A percentile compares a stretch with the other conserved stretches of the same genome.
Conservation (phyloP, 2,329 filamentous ascomycete genomes). For the Atkinsonella hypoxylon region DNA sequence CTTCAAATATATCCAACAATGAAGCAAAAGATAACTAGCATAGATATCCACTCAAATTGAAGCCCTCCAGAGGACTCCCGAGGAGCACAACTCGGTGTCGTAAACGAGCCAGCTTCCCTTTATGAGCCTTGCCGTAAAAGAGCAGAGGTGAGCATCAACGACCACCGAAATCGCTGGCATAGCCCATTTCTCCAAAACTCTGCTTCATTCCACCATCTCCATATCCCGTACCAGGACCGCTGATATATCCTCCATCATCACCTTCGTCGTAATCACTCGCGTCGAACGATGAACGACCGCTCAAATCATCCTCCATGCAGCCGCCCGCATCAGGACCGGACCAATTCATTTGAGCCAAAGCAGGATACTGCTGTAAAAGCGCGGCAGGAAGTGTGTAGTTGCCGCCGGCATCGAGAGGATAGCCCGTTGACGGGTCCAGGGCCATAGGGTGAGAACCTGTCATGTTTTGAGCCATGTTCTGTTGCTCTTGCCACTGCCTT, state of each 20-base stretch:
- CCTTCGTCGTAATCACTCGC: conserved; percentile 66
- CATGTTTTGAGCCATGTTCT: conserved; percentile 51
- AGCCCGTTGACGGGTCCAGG: conserved; percentile 48
- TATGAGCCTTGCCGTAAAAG: background rate
- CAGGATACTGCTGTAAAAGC: conserved; percentile 82
- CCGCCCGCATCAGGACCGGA: conserved; percentile 50
- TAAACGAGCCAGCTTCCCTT: background rate
- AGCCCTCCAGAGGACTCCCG: background rate
- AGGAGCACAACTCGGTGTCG: background rate
- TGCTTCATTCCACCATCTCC: conserved; percentile 44
- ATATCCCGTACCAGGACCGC: conserved; percentile 47
- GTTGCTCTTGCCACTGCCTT: conserved; percentile 61
- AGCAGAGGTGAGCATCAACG: conserved; percentile 15
- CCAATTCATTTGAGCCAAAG: conserved; percentile 86
- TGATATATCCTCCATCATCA: conserved; percentile 58
- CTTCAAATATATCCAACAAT: background rate
- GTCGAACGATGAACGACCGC: conserved; percentile 71
- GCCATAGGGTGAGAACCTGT: conserved; percentile 41
- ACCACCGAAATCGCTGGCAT: conserved; percentile 40
- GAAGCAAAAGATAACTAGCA: background rate
- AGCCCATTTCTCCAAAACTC: conserved; percentile 39
- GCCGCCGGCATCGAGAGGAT: conserved; percentile 42
- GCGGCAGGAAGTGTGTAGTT: conserved; percentile 72
- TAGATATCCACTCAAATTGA: background rate
- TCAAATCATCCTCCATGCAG: conserved; percentile 65